These are phyloP conservation scores for Lactarius trivialis DNA, from an alignment of 768 basidiomycete genomes.

Conservation along the genomic window DNA sequence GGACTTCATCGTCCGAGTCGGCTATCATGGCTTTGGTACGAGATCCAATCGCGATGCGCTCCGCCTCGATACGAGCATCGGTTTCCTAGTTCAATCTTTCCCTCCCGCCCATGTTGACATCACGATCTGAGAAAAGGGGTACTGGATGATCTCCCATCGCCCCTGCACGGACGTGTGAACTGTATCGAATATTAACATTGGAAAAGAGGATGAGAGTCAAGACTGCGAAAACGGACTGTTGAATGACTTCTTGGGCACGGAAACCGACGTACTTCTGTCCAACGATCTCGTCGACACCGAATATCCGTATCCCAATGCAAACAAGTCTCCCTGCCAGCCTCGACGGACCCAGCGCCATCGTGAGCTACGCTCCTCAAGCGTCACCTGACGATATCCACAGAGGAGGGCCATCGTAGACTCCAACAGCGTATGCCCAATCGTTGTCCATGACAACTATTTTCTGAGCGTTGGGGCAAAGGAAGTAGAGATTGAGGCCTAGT, in stretches of 20 bases:
- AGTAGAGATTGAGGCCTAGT: slow-evolving; percentile 28
- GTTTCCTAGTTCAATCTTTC: slow-evolving; percentile 66
- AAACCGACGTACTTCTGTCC: slow-evolving; percentile 56
- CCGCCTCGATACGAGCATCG: slow-evolving; percentile 50
- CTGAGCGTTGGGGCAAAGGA: slow-evolving; percentile 42
- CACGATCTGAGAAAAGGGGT: slow-evolving; percentile 18
- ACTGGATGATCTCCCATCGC: too few species aligned
- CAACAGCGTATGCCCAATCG: slow-evolving; percentile 75
- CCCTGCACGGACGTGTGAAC: too few species aligned
- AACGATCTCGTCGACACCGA: slow-evolving; percentile 52
- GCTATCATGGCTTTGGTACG: slow-evolving; percentile 54
- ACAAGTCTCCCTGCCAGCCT: slow-evolving; percentile 49
- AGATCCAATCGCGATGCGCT: slow-evolving; percentile 50
- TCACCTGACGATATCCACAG: slow-evolving; percentile 38
- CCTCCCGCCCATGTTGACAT: slow-evolving; percentile 36
- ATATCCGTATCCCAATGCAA: slow-evolving; percentile 66
- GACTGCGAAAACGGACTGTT: slow-evolving; percentile 61
- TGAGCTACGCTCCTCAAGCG: slow-evolving; percentile 38
- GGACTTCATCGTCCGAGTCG: slow-evolving; percentile 76
- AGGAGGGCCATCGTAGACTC: too few species aligned
- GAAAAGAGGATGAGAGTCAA: slow-evolving; percentile 57
- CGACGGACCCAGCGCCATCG: slow-evolving; percentile 52
- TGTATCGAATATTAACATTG: too few species aligned
- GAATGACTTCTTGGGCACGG: slow-evolving; percentile 42
- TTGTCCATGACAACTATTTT: slow-evolving; percentile 65